Evolutionary conservation across 805 yeast genomes (phyloP).

Genomic region (Ogataea saltuana): DNA sequence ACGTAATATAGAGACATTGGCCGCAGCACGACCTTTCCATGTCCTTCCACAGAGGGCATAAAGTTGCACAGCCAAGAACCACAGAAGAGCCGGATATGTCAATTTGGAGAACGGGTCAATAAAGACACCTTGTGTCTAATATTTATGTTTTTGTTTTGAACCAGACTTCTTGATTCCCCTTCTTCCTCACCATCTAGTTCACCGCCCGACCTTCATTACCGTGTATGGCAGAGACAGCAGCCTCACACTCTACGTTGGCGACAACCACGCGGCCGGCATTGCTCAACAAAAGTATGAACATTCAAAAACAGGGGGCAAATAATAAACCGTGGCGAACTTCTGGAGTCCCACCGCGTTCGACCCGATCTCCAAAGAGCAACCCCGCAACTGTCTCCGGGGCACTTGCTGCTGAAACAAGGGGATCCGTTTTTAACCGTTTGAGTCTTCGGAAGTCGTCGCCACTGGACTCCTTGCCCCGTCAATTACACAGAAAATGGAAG

Average conservation of each 20-base stretch:
- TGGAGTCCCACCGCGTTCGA: neutral
- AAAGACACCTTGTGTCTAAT: neutral
- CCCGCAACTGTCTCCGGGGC: no score
- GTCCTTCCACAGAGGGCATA: slow-evolving; percentile 2
- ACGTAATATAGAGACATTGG: slow-evolving; percentile 7
- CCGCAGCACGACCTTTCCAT: slow-evolving; percentile 3
- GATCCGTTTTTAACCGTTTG: slow-evolving; percentile 24
- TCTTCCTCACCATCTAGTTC: neutral
- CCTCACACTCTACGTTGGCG: neutral
- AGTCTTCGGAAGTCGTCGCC: slow-evolving; percentile 22
- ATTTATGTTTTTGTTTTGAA: neutral
- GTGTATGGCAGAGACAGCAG: neutral
- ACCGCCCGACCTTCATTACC: neutral
- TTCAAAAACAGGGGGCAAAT: neutral
- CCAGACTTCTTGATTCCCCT: neutral
- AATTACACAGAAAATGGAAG: slow-evolving; percentile 26
- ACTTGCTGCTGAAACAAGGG: slow-evolving; percentile 1
- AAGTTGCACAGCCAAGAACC: no score
- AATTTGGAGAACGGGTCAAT: neutral
- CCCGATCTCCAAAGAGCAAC: neutral
- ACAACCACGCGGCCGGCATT: slow-evolving; percentile 2
- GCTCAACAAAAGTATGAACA: neutral
- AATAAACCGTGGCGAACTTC: neutral
- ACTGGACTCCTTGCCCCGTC: slow-evolving; percentile 16
- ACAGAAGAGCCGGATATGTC: no score